A percentile compares a stretch with the other conserved stretches of the same genome.
These are phyloP conservation scores for Lactifluus pinguis DNA, from an alignment of 768 basidiomycete genomes.

Conservation along the genomic window DNA sequence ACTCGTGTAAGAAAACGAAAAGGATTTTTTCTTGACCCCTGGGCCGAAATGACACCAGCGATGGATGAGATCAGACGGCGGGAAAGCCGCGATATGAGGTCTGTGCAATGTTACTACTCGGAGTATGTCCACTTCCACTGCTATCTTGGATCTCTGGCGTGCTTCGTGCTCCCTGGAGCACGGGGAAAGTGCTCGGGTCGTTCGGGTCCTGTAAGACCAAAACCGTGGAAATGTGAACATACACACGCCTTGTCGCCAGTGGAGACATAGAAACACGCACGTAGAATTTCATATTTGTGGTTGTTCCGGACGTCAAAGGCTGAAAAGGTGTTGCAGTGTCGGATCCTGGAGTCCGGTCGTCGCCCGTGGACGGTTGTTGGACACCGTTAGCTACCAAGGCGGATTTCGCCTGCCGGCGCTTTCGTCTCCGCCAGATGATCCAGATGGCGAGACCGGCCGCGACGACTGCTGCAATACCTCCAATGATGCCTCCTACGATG, in stretches of 20 bases:
- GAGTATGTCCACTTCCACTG: neutral
- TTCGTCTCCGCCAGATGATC: neutral
- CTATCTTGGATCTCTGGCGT: neutral
- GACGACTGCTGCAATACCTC: neutral
- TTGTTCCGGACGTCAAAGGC: neutral
- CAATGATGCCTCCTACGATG: neutral
- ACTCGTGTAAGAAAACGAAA: too few relatives aligned
- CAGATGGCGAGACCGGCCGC: neutral
- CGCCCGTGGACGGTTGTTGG: neutral
- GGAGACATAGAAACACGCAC: neutral
- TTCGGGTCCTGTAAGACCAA: neutral
- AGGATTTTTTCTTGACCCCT: too few relatives aligned
- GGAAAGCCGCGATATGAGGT: neutral
- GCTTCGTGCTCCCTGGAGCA: neutral
- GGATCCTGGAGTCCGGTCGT: neutral
- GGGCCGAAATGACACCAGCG: too few relatives aligned
- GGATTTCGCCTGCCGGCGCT: neutral
- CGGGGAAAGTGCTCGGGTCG: slow-evolving; percentile 3
- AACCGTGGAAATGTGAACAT: neutral
- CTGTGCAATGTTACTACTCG: neutral
- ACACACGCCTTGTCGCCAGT: too few relatives aligned
- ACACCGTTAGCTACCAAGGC: too few relatives aligned
- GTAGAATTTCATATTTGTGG: slow-evolving; percentile 3
- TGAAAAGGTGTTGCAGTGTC: neutral
- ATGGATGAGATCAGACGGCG: neutral